A percentile compares a stretch with the other conserved stretches of the same genome.
Evolutionary conservation across 352 stramenopile genomes (phyloP).

Genomic region (Phytophthora rubi): DNA sequence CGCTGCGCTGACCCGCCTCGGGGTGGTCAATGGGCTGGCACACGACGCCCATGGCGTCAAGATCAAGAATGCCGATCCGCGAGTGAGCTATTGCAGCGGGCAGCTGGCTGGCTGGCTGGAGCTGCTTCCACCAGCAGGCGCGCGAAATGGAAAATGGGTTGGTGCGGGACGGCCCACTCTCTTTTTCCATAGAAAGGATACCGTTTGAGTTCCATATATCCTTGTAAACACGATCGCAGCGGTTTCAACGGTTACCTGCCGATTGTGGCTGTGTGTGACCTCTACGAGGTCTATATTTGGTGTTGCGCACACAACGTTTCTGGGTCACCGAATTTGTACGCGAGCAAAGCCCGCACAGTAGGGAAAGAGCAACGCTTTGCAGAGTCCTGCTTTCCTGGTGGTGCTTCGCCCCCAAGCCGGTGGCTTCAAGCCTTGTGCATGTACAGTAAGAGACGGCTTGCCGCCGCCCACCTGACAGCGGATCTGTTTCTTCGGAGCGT

Average conservation of each 20-base stretch:
- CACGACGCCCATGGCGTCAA: constrained; percentile 32
- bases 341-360: not conserved
- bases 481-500: not conserved
- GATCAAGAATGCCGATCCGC: constrained; percentile 5
- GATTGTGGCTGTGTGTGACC: not conserved
- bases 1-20: constrained; percentile 18
- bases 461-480: not conserved
- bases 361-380: not conserved
- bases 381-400: not conserved
- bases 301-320: constrained; percentile 8
- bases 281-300: not conserved
- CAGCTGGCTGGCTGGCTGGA: constrained; percentile 1
- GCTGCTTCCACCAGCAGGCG: constrained; percentile 8
- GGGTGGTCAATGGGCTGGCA: constrained; percentile 30
- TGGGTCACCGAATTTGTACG: not conserved
- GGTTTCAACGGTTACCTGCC: not conserved
- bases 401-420: not conserved
- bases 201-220: not conserved
- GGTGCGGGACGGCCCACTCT: constrained; percentile 14
- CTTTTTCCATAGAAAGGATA: constrained; percentile 33
- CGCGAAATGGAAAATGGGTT: constrained; percentile 26
- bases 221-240: constrained; percentile 4
- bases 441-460: not conserved
- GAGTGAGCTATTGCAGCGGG: not conserved
- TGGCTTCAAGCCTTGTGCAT: not conserved